Base-by-base conservation (phyloP, 129 eudicot genomes). In the Saposhnikovia divaricata region DNA sequence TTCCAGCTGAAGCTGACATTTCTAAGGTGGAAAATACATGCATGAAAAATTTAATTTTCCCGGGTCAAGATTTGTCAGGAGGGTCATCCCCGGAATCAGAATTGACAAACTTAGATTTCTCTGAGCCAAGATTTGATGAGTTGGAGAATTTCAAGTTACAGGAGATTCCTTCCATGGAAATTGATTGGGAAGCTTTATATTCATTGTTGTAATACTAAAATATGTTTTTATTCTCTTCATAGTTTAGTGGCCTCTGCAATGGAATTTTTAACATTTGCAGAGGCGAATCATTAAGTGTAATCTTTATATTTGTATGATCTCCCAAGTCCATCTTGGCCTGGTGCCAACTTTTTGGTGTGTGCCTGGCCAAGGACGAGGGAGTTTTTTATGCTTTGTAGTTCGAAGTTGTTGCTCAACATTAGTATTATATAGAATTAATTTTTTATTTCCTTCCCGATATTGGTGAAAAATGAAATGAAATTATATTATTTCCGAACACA, bases 151-250 rank as follows among this genome's bases (percentile, higher is more conserved):
- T 27, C 7, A 66, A 25, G 72, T 66, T 12, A 31, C 72, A 66
- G 72, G 72, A 66, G 72, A 66, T 28, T 66, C 72, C 72, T 27
- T 66, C 72, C 18, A 31, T 66, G 72, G 72, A 66, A 31, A 66
- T 66, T 25, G 72, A 66, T 66, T 66, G 72, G 72, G 72, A 66
- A 66, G 72, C 72, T 66, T 9, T 66, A 3, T 66, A 27, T 66
- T 66, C 40, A 28, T 66, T 66, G 21, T 14, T 66, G 72, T 66
- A 66, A 27, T 61, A 61, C 1, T 34, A 34, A 34, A n/a, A 61
- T 27, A 27, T 66, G 5, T 31, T 11, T 28, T 27, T 27, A 11
- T 66, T 10, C 9, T 28, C 4, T 59, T 23, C 27, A 2, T 28
- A 66, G 72, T 66, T 66, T 66, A 66, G 72, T 12, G 40, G 72